These are phyloP conservation scores for Nadsonia starkeyi-henricii DNA, from an alignment of 1,139 yeast species.

Conservation along the genomic window DNA sequence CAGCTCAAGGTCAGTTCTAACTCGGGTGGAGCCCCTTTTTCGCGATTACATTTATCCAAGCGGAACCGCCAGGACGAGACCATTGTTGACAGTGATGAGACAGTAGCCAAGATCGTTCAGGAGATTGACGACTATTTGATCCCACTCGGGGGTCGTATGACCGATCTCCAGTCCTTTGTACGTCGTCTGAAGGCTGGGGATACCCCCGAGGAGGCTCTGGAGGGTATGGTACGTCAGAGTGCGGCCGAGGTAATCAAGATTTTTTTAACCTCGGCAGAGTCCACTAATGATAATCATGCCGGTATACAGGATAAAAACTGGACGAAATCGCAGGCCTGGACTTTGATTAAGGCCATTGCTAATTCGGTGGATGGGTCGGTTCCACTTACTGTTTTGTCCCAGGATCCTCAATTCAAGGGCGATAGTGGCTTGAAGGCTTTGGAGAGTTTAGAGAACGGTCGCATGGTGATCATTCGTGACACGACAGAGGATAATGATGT, in stretches of 20 bases:
- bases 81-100: constrained; percentile 12
- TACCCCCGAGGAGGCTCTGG: constrained; percentile 56
- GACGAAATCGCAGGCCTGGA: constrained; percentile 82
- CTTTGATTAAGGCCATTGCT: constrained; percentile 52
- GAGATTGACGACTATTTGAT: constrained; percentile 41
- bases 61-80: constrained; percentile 17
- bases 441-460: constrained; percentile 4
- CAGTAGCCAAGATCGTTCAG: constrained; percentile 5
- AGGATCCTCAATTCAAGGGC: constrained; percentile 5
- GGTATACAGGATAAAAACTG: constrained; percentile 22
- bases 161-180: constrained; percentile 80
- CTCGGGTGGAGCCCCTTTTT: constrained; percentile 7
- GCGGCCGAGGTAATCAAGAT: constrained; percentile 81
- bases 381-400: constrained; percentile 2
- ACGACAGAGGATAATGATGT: neutral
- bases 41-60: constrained; percentile 1
- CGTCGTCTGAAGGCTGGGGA: constrained; percentile 85
- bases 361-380: constrained; percentile 1
- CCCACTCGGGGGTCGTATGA: constrained; percentile 89
- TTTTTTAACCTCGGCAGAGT: constrained; percentile 36
- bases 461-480: neutral
- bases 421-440: constrained; percentile 1
- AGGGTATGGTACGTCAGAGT: constrained; percentile 71
- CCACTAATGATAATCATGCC: constrained; percentile 24
- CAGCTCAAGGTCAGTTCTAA: constrained; percentile 28